Conservation (phyloP, 2,329 filamentous ascomycete species). For the Clonostachys rhizophaga region DNA sequence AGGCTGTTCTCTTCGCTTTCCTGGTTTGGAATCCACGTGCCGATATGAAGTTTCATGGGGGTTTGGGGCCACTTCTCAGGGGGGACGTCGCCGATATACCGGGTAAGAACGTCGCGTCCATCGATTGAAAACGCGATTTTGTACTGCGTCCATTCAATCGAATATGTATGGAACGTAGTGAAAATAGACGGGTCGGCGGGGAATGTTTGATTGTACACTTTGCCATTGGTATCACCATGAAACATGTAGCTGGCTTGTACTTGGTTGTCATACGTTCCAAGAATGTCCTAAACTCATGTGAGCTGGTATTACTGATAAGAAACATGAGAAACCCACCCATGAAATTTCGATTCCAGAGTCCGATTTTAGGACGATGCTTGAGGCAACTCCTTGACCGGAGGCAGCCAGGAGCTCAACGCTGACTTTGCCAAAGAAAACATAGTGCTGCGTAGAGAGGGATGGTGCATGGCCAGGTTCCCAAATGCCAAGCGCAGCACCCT, state of each 20-base stretch:
- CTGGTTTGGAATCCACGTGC: slow-evolving; percentile 49
- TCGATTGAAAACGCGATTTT: slow-evolving; percentile 57
- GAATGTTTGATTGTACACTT: slow-evolving; percentile 43
- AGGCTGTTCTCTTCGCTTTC: slow-evolving; percentile 47
- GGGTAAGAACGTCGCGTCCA: slow-evolving; percentile 24
- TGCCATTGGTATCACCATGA: slow-evolving; percentile 55
- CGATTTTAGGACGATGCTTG: slow-evolving; percentile 71
- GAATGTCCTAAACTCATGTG: slow-evolving; percentile 12
- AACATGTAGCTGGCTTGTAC: slow-evolving; percentile 81
- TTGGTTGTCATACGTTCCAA: slow-evolving; percentile 32
- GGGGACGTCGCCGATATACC: slow-evolving; percentile 34
- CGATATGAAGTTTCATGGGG: slow-evolving; percentile 62
- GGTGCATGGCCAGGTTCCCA: slow-evolving; percentile 50
- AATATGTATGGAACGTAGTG: slow-evolving; percentile 55
- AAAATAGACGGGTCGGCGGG: slow-evolving; percentile 31
- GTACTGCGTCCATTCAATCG: slow-evolving; percentile 61
- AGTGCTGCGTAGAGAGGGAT: slow-evolving; percentile 65
- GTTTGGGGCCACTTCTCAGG: slow-evolving; percentile 59
- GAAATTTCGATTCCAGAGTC: slow-evolving; percentile 73
- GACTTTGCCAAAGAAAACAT: slow-evolving; percentile 80
- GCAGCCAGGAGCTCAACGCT: slow-evolving; percentile 67
- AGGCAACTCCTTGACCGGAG: slow-evolving; percentile 70
- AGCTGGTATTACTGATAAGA: background rate
- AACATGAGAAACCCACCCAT: slow-evolving; percentile 13
- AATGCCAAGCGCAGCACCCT: slow-evolving; percentile 44